A percentile compares a stretch with the other conserved stretches of the same genome.
These are phyloP conservation scores for Cardamine resedifolia DNA, from an alignment of 345 rosid species.

Conservation along the genomic window DNA sequence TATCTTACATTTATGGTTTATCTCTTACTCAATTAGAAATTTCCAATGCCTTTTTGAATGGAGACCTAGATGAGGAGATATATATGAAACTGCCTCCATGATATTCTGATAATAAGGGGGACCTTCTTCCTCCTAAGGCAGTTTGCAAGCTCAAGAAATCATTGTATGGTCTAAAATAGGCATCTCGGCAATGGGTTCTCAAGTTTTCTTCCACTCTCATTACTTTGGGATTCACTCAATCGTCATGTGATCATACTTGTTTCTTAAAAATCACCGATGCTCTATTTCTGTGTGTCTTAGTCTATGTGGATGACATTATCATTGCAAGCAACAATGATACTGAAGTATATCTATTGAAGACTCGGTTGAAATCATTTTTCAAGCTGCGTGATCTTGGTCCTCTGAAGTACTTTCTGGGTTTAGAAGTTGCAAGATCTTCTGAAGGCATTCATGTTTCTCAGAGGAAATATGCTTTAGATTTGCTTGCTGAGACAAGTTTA, in stretches of 20 bases:
- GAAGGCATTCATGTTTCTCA: neutral
- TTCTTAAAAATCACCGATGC: neutral
- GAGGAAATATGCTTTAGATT: neutral
- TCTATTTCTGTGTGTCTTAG: neutral
- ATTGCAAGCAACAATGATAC: neutral
- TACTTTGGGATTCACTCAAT: no score
- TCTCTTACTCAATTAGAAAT: neutral
- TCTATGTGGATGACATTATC: neutral
- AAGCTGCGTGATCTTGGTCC: neutral
- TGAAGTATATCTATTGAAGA: accelerated
- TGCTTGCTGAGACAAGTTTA: neutral
- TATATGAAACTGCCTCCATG: neutral
- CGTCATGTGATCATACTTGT: neutral
- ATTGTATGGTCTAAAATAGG: neutral
- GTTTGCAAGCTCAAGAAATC: neutral
- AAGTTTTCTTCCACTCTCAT: no score
- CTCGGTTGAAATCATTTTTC: neutral
- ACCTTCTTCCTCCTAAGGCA: no score
- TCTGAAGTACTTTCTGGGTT: neutral
- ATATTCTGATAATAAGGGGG: neutral
- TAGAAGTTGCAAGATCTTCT: neutral
- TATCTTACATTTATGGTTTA: neutral
- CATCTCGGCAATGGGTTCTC: neutral
- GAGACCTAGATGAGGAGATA: neutral
- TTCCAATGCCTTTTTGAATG: neutral